Conservation (phyloP, 2,329 filamentous ascomycete species). For the Ramularia collo-cygni region DNA sequence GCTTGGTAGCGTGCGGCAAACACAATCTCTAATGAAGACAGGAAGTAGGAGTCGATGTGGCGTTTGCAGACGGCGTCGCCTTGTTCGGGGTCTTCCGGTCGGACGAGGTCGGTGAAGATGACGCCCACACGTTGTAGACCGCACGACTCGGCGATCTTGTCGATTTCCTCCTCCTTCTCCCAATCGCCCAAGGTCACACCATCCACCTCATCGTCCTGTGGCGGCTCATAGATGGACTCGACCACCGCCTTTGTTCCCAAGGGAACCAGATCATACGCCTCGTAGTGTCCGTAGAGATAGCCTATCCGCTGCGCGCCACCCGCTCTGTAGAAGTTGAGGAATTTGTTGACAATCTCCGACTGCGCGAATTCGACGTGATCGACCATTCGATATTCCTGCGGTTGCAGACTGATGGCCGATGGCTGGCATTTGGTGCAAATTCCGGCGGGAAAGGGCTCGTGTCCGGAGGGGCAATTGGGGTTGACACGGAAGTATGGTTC, state of each 20-base stretch:
- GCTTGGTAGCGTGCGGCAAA: conserved; percentile 86
- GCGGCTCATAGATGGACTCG: conserved; percentile 94
- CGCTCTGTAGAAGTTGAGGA: conserved; percentile 86
- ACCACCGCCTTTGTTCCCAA: conserved; percentile 92
- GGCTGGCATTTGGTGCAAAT: conserved; percentile 98
- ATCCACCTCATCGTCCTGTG: conserved; percentile 81
- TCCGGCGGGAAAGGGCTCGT: conserved; percentile 88
- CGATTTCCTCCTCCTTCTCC: conserved; percentile 75
- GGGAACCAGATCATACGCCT: conserved; percentile 86
- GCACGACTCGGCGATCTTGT: conserved; percentile 72
- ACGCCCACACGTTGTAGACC: conserved; percentile 84
- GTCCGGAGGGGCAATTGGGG: conserved; percentile 83
- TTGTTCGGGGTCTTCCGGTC: conserved; percentile 61
- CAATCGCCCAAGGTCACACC: conserved; percentile 79
- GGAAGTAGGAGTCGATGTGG: conserved; percentile 88
- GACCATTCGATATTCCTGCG: conserved; percentile 91
- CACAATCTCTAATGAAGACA: conserved; percentile 84
- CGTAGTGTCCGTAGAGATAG: conserved; percentile 84
- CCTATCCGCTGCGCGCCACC: conserved; percentile 79
- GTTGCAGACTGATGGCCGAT: conserved; percentile 90
- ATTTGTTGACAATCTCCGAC: conserved; percentile 74
- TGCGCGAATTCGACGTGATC: conserved; percentile 96
- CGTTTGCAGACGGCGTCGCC: conserved; percentile 90
- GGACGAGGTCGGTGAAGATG: conserved; percentile 88
- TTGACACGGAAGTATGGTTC: conserved; percentile 91